These are phyloP conservation scores for Asclepias syriaca DNA, from an alignment of 257 asterid genomes.

Conservation along the genomic window DNA sequence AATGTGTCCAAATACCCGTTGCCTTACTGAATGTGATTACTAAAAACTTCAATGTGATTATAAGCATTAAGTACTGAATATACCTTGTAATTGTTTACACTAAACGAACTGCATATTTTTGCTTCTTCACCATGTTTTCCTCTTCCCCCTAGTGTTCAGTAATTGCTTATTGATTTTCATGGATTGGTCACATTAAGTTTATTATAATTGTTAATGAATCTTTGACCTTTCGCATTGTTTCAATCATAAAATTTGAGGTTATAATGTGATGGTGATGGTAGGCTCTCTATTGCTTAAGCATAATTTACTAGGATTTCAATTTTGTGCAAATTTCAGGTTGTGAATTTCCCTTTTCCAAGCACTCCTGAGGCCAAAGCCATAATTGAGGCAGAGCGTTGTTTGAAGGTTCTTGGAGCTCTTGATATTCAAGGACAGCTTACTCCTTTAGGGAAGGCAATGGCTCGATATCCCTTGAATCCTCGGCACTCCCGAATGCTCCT, in stretches of 20 bases:
- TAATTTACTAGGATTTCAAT: not conserved
- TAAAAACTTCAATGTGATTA: not conserved
- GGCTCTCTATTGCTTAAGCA: not conserved
- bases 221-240: not conserved
- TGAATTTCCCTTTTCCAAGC: conserved; percentile 90
- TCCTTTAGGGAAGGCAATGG: conserved; percentile 86
- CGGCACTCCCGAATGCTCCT: conserved; percentile 99
- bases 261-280: not conserved
- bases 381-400: conserved; percentile 78
- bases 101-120: not conserved
- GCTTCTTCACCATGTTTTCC: no score
- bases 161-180: not conserved
- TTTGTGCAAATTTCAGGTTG: conserved; percentile 50
- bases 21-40: not conserved
- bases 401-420: conserved; percentile 86
- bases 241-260: not conserved
- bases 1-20: not conserved
- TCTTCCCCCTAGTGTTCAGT: not conserved
- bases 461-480: conserved; percentile 93
- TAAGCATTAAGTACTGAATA: not conserved
- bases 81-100: not conserved
- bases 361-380: conserved; percentile 74
- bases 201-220: not conserved
- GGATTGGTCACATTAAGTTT: not conserved
- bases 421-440: conserved; percentile 70